phyloP scores from a whole-genome alignment of 2,329 filamentous ascomycete species.

The Paramyrothecium sp. region DNA sequence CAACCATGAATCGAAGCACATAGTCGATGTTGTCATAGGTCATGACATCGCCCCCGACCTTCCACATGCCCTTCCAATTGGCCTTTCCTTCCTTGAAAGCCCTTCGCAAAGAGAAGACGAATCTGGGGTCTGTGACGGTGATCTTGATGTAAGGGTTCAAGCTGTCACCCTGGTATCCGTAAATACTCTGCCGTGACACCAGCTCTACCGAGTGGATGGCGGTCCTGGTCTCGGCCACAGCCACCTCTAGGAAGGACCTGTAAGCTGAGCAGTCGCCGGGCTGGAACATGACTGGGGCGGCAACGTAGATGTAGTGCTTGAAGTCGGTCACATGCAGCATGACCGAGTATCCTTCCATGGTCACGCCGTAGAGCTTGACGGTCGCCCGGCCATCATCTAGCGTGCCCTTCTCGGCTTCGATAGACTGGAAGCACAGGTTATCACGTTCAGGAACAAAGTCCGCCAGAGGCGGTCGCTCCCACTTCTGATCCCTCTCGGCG shows the following conservation, averaged over 20 bases:
- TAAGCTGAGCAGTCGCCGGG: constrained; percentile 76
- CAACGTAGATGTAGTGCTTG: constrained; percentile 92
- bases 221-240: constrained; percentile 70
- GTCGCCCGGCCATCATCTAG: constrained; percentile 72
- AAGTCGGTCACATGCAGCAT: constrained; percentile 95
- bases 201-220: constrained; percentile 80
- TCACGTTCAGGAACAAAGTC: constrained; percentile 58
- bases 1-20: constrained; percentile 95
- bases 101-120: constrained; percentile 72
- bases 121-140: constrained; percentile 85
- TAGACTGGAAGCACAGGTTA: constrained; percentile 87
- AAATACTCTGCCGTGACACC: constrained; percentile 85
- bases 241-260: constrained; percentile 76
- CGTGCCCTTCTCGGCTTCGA: constrained; percentile 89
- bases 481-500: constrained; percentile 89
- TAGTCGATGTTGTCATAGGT: constrained; percentile 98
- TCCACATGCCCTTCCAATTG: constrained; percentile 93
- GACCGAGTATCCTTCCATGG: constrained; percentile 79
- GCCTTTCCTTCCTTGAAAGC: constrained; percentile 73
- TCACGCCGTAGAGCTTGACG: constrained; percentile 92
- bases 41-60: constrained; percentile 64
- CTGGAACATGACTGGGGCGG: constrained; percentile 80
- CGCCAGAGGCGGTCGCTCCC: constrained; percentile 64
- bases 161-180: constrained; percentile 89
- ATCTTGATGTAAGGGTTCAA: constrained; percentile 93